These are phyloP conservation scores for Melocanna baccifera DNA, from an alignment of 176 grass and related monocot genomes.

Conservation along the genomic window DNA sequence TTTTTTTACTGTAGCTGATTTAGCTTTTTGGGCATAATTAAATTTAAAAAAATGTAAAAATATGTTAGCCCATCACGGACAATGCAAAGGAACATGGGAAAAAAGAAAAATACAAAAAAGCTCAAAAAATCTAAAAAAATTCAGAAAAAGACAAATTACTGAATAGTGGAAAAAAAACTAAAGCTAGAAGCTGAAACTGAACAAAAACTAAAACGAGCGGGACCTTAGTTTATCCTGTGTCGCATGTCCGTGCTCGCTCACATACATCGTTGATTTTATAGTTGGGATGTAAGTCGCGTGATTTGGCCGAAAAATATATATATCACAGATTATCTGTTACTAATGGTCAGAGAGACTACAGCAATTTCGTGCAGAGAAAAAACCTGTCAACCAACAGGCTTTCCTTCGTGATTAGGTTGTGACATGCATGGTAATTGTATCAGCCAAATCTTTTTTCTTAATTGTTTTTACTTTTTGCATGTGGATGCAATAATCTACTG, in stretches of 20 bases:
- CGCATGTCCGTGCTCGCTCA: neutral
- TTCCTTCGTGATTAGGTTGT: neutral
- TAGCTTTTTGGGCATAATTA: too few relatives aligned
- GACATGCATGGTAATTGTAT: neutral
- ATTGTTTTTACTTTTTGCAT: neutral
- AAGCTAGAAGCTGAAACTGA: too few relatives aligned
- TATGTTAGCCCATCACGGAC: too few relatives aligned
- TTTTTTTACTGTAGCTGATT: too few relatives aligned
- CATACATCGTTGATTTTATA: neutral
- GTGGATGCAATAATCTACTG: neutral
- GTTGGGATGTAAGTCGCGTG: neutral
- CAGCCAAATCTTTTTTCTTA: neutral
- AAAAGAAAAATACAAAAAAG: too few relatives aligned
- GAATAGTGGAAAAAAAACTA: too few relatives aligned
- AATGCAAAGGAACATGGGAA: too few relatives aligned
- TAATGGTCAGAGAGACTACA: neutral
- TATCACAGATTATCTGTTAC: neutral
- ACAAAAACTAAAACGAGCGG: too few relatives aligned
- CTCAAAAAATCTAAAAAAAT: too few relatives aligned
- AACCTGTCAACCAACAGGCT: neutral
- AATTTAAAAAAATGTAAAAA: too few relatives aligned
- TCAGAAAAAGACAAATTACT: too few relatives aligned
- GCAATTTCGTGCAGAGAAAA: neutral
- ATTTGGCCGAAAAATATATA: neutral
- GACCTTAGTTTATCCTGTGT: too few relatives aligned